Conservation (phyloP, 306 rosid genomes). For the Canavalia ensiformis region DNA sequence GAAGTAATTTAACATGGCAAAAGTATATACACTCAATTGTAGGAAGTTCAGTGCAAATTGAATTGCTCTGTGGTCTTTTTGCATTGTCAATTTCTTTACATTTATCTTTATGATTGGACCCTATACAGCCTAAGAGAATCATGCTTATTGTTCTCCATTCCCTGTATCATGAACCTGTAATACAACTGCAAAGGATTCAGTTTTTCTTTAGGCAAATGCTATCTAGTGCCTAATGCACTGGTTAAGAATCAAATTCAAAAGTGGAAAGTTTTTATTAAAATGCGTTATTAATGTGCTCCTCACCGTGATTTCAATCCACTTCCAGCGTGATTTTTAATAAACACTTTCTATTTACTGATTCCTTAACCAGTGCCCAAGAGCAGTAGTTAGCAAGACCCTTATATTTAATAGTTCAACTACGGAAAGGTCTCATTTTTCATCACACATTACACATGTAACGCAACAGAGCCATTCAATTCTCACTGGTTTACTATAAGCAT, state of each 20-base stretch:
- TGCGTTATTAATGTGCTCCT: no score
- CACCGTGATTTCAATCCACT: no score
- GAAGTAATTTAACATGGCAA: constrained; percentile 46
- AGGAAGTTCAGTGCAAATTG: constrained; percentile 54
- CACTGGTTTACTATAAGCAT: constrained; percentile 45
- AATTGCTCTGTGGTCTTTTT: constrained; percentile 57
- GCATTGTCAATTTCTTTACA: constrained; percentile 32
- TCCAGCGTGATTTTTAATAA: no score
- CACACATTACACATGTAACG: neutral
- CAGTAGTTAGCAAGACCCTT: no score
- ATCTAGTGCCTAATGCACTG: no score
- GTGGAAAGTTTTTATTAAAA: no score
- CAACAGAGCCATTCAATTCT: constrained; percentile 52
- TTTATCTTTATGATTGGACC: constrained; percentile 34
- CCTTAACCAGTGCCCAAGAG: no score
- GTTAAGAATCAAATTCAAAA: no score
- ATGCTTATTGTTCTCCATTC: constrained; percentile 23
- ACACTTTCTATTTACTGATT: no score
- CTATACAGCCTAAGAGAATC: constrained; percentile 30
- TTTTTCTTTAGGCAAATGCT: neutral
- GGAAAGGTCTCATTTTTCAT: constrained; percentile 22
- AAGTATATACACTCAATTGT: constrained; percentile 41
- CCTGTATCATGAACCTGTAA: constrained; percentile 21
- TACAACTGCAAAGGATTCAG: constrained; percentile 28
- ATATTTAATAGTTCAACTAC: neutral